Percentiles rank a stretch among this genome's conserved stretches.
phyloP scores from a whole-genome alignment of 2,329 filamentous ascomycete species.

The Aulographum hederae region DNA sequence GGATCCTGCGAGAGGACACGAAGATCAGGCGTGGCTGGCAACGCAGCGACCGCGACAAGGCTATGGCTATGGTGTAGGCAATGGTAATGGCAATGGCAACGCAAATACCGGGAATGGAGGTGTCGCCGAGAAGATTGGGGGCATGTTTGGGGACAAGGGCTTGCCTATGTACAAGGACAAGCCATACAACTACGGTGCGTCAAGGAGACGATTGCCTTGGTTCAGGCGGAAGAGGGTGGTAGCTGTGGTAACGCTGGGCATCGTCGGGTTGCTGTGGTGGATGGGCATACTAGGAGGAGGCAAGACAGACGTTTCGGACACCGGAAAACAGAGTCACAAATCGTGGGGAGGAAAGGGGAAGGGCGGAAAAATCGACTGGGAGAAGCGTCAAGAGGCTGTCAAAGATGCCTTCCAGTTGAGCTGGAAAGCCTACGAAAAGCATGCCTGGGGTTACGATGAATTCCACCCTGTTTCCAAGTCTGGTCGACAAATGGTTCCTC shows the following conservation, averaged over 20 bases:
- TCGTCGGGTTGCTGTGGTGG: constrained; percentile 49
- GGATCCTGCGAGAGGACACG: constrained; percentile 18
- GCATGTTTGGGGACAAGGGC: constrained; percentile 41
- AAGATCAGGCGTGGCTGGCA: constrained; percentile 22
- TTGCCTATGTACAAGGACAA: constrained; percentile 99
- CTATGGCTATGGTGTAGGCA: no score
- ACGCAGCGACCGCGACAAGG: constrained; percentile 9
- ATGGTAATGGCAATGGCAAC: constrained; percentile 10
- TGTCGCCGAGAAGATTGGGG: constrained; percentile 43
- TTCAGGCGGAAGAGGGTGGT: constrained; percentile 47
- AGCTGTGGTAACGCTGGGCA: constrained; percentile 30
- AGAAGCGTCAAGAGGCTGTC: constrained; percentile 58
- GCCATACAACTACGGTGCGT: constrained; percentile 55
- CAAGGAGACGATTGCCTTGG: constrained; percentile 34
- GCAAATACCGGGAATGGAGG: constrained; percentile 22
- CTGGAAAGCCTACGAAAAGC: constrained; percentile 81
- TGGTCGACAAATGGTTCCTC: constrained; percentile 61
- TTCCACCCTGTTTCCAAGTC: constrained; percentile 69
- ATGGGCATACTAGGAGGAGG: constrained; percentile 39
- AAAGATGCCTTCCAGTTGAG: constrained; percentile 80
- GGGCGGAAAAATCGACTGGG: constrained; percentile 45
- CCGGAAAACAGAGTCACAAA: constrained; percentile 9
- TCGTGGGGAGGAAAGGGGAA: not conserved
- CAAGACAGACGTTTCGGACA: not conserved
- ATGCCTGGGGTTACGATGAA: constrained; percentile 88